A percentile compares a stretch with the other conserved stretches of the same genome.
phyloP scores from a whole-genome alignment of 192 early-diverging fungal genomes.

The Podila epicladia region DNA sequence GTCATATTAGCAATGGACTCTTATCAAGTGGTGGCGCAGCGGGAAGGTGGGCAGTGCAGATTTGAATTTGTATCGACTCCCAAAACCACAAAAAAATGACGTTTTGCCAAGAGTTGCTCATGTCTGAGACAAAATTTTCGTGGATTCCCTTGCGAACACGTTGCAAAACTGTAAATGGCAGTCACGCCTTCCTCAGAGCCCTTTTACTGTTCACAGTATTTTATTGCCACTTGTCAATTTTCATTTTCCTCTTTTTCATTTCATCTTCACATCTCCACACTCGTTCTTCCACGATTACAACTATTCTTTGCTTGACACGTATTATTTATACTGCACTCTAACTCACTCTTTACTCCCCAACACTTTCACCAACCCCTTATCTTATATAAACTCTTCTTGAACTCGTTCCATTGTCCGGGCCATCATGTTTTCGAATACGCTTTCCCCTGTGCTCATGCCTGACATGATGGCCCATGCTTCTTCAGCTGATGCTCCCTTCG shows the following conservation, averaged over 20 bases:
- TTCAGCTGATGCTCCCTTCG: constrained; percentile 52
- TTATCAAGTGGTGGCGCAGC: too few relatives aligned
- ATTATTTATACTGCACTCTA: not conserved
- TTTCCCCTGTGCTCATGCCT: constrained; percentile 24
- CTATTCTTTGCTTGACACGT: constrained; percentile 24
- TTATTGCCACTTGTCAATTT: not conserved
- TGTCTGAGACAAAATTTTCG: not conserved
- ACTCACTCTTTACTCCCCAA: not conserved
- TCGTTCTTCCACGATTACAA: constrained; percentile 6
- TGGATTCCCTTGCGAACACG: not conserved
- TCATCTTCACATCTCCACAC: constrained; percentile 7
- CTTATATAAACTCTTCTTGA: constrained; percentile 44
- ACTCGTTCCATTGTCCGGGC: constrained; percentile 46
- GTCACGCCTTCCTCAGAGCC: not conserved
- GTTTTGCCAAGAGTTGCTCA: not conserved
- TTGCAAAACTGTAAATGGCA: not conserved
- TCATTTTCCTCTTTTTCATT: constrained; percentile 4
- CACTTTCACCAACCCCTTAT: not conserved
- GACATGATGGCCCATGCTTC: constrained; percentile 56
- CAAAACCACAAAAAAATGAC: too few relatives aligned
- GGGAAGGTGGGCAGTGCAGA: too few relatives aligned
- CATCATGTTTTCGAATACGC: constrained; percentile 54
- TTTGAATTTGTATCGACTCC: too few relatives aligned
- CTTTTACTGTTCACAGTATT: too few relatives aligned
- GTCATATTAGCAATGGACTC: too few relatives aligned